phyloP scores from a whole-genome alignment of 805 yeast genomes.

The Wilhelminamyces savonicus region DNA sequence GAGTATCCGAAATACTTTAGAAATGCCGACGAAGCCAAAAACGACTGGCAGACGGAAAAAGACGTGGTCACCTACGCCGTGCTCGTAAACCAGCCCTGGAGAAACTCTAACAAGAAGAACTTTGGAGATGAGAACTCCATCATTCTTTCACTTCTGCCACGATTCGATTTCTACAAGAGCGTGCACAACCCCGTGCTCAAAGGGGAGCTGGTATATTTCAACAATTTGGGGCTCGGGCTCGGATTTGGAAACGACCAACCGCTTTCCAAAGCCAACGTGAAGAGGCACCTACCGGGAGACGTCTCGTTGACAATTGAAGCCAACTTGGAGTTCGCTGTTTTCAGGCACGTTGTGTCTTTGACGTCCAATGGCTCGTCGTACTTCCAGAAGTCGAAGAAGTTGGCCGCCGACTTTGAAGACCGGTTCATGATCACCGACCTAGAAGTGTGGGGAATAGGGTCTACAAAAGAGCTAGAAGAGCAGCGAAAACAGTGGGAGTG shows the following conservation, averaged over 20 bases:
- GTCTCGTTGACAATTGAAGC: slow-evolving; percentile 76
- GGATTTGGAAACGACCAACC: slow-evolving; percentile 79
- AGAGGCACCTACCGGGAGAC: slow-evolving; percentile 60
- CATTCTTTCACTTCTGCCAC: slow-evolving; percentile 66
- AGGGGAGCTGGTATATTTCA: slow-evolving; percentile 52
- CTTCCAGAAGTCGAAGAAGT: slow-evolving; percentile 20
- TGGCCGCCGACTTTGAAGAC: slow-evolving; percentile 48
- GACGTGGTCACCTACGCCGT: slow-evolving; percentile 57
- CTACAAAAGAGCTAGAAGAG: slow-evolving; percentile 66
- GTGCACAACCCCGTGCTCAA: slow-evolving; percentile 23
- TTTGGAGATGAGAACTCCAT: slow-evolving; percentile 59
- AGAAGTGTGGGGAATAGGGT: slow-evolving; percentile 92
- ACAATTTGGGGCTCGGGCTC: slow-evolving; percentile 69
- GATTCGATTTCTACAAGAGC: slow-evolving; percentile 44
- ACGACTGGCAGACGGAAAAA: slow-evolving; percentile 31
- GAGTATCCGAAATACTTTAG: slow-evolving; percentile 38
- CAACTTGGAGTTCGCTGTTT: slow-evolving; percentile 72
- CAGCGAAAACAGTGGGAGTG: slow-evolving; percentile 81
- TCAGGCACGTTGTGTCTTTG: slow-evolving; percentile 54
- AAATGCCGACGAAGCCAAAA: slow-evolving; percentile 14
- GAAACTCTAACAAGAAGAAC: slow-evolving; percentile 55
- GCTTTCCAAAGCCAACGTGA: slow-evolving; percentile 35
- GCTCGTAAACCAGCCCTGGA: slow-evolving; percentile 71
- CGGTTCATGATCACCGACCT: slow-evolving; percentile 65
- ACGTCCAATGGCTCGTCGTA: slow-evolving; percentile 13